phyloP scores from a whole-genome alignment of 23 red algal species.

The Gracilariopsis chorda region DNA sequence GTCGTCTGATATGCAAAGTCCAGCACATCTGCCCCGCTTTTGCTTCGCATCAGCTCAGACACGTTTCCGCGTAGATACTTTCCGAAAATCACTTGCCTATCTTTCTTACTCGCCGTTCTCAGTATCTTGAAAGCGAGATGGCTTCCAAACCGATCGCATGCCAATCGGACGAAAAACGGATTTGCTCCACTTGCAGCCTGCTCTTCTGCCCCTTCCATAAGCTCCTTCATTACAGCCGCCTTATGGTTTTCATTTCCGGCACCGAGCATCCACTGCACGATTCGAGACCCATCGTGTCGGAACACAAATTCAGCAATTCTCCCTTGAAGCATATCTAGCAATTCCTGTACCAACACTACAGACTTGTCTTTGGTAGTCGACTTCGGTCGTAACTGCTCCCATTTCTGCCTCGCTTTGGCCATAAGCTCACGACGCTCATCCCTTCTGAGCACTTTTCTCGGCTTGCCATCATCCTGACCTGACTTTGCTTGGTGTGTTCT shows the following conservation, averaged over 20 bases:
- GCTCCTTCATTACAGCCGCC: constrained; percentile 38
- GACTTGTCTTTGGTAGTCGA: constrained; percentile 35
- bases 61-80: constrained; percentile 34
- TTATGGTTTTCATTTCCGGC: constrained; percentile 15
- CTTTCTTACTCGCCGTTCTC: not conserved
- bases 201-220: constrained; percentile 11
- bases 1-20: constrained; percentile 71
- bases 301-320: constrained; percentile 66
- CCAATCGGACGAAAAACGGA: constrained; percentile 49
- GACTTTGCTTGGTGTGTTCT: too few relatives aligned
- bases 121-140: constrained; percentile 75
- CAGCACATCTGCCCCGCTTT: constrained; percentile 53
- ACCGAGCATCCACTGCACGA: constrained; percentile 75
- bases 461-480: constrained; percentile 26
- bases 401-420: constrained; percentile 28
- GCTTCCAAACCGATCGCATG: constrained; percentile 51
- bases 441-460: not conserved
- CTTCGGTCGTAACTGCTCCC: constrained; percentile 68
- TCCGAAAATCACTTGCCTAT: constrained; percentile 28
- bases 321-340: constrained; percentile 33
- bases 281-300: constrained; percentile 74
- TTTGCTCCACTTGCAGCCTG: not conserved
- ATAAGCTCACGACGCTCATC: constrained; percentile 55
- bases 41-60: constrained; percentile 50
- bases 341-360: constrained; percentile 28